Percentiles rank a stretch among this genome's conserved stretches.
These are phyloP conservation scores for Aspergillus mulundensis DNA, from an alignment of 495 filamentous ascomycete genomes.

Conservation along the genomic window DNA sequence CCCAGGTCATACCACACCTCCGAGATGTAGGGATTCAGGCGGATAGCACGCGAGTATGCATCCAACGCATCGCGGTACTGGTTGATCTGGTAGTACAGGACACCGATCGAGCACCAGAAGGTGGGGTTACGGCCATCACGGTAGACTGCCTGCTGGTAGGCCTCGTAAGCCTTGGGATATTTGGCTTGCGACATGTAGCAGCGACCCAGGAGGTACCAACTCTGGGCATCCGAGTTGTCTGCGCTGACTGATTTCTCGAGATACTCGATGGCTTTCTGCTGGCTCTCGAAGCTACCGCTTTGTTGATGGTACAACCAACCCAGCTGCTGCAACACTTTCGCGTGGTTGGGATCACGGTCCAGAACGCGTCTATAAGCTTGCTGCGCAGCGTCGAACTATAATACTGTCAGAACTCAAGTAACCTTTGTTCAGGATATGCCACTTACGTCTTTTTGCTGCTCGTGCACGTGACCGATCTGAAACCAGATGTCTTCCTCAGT, in stretches of 20 bases:
- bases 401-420: conserved; percentile 21
- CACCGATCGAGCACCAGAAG: conserved; percentile 99
- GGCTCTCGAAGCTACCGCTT: conserved; percentile 79
- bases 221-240: conserved; percentile 91
- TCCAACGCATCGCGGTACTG: conserved; percentile 98
- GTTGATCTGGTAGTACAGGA: conserved; percentile 99
- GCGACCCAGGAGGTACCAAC: conserved; percentile 95
- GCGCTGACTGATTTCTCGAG: conserved; percentile 94
- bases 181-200: conserved; percentile 99
- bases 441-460: conserved; percentile 97
- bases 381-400: conserved; percentile 88
- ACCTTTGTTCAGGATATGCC: background rate
- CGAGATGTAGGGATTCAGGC: conserved; percentile 96
- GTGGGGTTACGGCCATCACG: conserved; percentile 97
- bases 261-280: conserved; percentile 95
- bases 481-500: conserved; percentile 99
- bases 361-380: conserved; percentile 87
- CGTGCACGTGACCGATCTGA: conserved; percentile 98
- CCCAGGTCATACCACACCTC: conserved; percentile 99
- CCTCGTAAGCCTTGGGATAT: conserved; percentile 98
- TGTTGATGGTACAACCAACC: conserved; percentile 98
- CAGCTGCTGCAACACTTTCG: conserved; percentile 96
- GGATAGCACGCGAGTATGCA: conserved; percentile 96
- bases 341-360: conserved; percentile 91
- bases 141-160: conserved; percentile 98